Conservation (phyloP, 192 early-diverging fungal genomes). For the Spizellomyces punctatus region DNA sequence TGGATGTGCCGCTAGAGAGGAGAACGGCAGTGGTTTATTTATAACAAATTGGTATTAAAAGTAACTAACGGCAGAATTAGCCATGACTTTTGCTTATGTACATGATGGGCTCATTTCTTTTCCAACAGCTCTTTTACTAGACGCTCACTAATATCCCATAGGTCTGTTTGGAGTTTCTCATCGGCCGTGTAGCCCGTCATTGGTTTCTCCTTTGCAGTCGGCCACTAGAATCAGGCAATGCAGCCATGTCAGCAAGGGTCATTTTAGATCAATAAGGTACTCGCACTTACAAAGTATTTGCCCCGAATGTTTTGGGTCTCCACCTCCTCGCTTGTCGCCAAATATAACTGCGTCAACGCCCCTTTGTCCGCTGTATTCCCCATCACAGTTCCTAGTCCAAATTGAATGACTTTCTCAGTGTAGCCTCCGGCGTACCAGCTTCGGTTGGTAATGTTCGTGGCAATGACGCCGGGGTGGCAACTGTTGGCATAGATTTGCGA, state of each 20-base stretch:
- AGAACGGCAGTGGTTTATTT: too few relatives aligned
- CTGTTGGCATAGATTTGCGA: conserved; percentile 39
- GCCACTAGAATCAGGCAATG: background rate
- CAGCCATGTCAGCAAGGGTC: background rate
- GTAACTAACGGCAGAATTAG: too few relatives aligned
- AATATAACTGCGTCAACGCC: conserved; percentile 39
- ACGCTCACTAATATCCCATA: background rate
- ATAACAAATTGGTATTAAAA: too few relatives aligned
- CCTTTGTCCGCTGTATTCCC: conserved; percentile 36
- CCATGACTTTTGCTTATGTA: too few relatives aligned
- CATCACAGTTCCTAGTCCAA: background rate
- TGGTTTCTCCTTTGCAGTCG: conserved; percentile 1
- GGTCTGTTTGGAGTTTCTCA: background rate
- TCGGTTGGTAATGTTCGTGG: conserved; percentile 12
- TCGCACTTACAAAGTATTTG: conserved; percentile 40
- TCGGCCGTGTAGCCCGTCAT: background rate
- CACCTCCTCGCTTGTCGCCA: conserved; percentile 29
- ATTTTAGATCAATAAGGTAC: background rate
- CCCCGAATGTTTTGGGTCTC: conserved; percentile 26
- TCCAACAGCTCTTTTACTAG: background rate
- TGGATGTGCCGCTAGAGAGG: too few relatives aligned
- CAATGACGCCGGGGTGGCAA: conserved; percentile 41
- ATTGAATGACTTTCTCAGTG: background rate
- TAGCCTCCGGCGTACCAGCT: background rate
- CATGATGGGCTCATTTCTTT: too few relatives aligned